Evolutionary conservation across 1,284 basidiomycete genomes (phyloP).

Genomic region (Sanghuangporus sanghuang): DNA sequence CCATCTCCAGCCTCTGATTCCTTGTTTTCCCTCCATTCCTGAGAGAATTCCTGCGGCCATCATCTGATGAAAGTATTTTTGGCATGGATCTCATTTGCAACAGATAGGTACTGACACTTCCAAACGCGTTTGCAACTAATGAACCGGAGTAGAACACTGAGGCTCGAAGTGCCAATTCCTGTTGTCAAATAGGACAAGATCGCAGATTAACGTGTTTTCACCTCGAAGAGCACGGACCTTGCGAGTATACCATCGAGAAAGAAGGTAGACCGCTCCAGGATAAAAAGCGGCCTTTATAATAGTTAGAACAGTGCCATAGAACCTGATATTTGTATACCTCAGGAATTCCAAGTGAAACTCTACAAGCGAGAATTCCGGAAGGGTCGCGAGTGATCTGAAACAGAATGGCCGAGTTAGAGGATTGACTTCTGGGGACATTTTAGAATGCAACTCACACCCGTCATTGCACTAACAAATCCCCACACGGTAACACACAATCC

Average conservation of each 20-base stretch:
- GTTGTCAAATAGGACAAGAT: background rate
- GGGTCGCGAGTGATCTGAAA: conserved; percentile 22
- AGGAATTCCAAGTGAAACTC: conserved; percentile 24
- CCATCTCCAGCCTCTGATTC: conserved; percentile 40
- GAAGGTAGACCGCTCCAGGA: conserved; percentile 21
- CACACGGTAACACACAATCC: conserved; percentile 23
- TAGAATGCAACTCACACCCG: conserved; percentile 13
- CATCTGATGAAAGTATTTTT: conserved; percentile 14
- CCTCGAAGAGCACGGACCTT: conserved; percentile 11
- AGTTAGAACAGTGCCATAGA: background rate
- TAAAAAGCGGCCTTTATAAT: conserved; percentile 18
- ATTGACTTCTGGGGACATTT: background rate
- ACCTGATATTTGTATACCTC: conserved; percentile 9
- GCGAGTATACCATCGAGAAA: conserved; percentile 23
- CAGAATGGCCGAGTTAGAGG: background rate
- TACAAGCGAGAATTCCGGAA: conserved; percentile 22
- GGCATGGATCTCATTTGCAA: conserved; percentile 15
- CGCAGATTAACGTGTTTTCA: background rate
- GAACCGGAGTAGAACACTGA: conserved; percentile 35
- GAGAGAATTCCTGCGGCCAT: conserved; percentile 37
- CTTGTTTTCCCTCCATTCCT: conserved; percentile 38
- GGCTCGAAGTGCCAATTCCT: conserved; percentile 31
- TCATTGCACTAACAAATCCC: conserved; percentile 23
- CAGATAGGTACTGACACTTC: conserved; percentile 22
- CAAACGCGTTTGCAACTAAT: conserved; percentile 40